Evolutionary conservation across 805 yeast genomes (phyloP), one percentile per base, ranked within the genome.

Genomic region (Saccharomyces kudriavzevii): DNA sequence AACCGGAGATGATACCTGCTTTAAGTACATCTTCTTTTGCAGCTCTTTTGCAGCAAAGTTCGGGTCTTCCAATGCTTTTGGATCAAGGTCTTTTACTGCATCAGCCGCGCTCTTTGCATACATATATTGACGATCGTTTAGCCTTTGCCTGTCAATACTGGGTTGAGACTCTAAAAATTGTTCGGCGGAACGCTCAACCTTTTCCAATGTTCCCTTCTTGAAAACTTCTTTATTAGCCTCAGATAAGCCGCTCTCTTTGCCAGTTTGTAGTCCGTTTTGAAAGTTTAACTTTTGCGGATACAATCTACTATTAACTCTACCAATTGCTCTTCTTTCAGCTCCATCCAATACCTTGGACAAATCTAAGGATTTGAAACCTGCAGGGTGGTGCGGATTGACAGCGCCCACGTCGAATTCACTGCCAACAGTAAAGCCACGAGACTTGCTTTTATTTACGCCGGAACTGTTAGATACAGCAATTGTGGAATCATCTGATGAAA

Each of bases 21-120:
- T 59, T 40, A 66, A 52, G 48, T 61, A 59, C 56, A 63, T 49
- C 57, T 65, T 53, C 64, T 71, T 60, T 48, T 52, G 50, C 49
- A 52, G 56, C 20, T 59, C 61, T 35, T 77, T 79, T 30, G 79
- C 81, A 40, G 76, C 76, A 51, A 80, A 70, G 49, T 78, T 72
- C 35, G 73, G 74, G 68, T 70, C 60, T 53, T 57, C 70, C 70
- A 63, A 56, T 58, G 56, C 54, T 55, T 72, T 46, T 68, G 77
- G 61, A 59, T 70, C 70, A 60, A 69, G 62, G 53, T 72, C 65
- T 63, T 76, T 64, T 52, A 73, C 67, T 20, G 66, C 60, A 58
- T 70, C 73, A 47, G 75, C 73, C 2, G 81, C 75, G 28, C 71
- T 71, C 40, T 75, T 65, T 24, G 80, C 76, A 56, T 73, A 75